A percentile compares a stretch with the other conserved stretches of the same genome.
phyloP scores from a whole-genome alignment of 192 early-diverging fungal genomes.

The Linnemannia hyalina region DNA sequence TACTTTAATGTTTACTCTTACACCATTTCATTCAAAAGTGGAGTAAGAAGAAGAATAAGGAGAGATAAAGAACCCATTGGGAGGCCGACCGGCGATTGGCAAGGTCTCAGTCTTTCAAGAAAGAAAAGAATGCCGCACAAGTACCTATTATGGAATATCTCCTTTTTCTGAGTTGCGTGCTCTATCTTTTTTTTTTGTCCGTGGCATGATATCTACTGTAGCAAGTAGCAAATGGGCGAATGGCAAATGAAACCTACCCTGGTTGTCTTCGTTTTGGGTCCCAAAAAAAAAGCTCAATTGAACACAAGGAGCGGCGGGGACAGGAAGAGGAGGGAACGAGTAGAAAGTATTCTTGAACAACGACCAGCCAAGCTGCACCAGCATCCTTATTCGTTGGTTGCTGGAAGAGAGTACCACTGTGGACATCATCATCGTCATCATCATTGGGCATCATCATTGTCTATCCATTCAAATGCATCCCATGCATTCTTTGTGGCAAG shows the following conservation, averaged over 20 bases:
- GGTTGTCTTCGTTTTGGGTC: too few relatives aligned
- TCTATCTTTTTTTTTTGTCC: neutral
- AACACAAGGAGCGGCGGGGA: neutral
- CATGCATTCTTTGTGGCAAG: too few relatives aligned
- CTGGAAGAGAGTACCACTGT: neutral
- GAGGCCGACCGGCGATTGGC: slow-evolving; percentile 5
- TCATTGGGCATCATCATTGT: neutral
- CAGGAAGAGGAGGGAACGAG: neutral
- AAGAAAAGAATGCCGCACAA: neutral
- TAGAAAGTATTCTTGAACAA: too few relatives aligned
- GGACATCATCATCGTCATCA: neutral
- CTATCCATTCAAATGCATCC: too few relatives aligned
- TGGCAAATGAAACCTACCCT: slow-evolving; percentile 1
- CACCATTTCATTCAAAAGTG: neutral
- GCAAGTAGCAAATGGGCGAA: slow-evolving; percentile 4
- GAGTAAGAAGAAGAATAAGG: neutral
- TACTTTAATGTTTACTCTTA: too few relatives aligned
- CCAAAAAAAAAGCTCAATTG: too few relatives aligned
- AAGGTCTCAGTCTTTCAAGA: neutral
- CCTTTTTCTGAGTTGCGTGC: neutral
- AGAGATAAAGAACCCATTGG: neutral
- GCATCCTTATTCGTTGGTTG: too few relatives aligned
- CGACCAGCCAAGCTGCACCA: too few relatives aligned
- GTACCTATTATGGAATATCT: slow-evolving; percentile 4
- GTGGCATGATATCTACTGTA: neutral